phyloP scores from a whole-genome alignment of 1,284 basidiomycete genomes.

The Phellinidium pouzarii region DNA sequence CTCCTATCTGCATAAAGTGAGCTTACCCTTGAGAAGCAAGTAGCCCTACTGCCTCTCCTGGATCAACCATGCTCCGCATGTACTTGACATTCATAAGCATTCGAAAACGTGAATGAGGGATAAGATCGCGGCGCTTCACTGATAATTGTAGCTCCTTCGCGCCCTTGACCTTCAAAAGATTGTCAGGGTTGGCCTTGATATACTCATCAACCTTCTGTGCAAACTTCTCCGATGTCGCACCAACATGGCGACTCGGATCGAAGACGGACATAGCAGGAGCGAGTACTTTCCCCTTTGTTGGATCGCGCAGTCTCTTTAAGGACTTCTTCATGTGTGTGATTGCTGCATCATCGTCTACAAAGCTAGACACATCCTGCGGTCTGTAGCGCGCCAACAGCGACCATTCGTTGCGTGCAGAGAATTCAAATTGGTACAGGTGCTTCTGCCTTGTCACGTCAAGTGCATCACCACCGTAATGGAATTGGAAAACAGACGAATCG shows the following conservation, averaged over 20 bases:
- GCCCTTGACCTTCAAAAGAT: slow-evolving; percentile 62
- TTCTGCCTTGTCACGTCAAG: slow-evolving; percentile 96
- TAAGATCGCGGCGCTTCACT: slow-evolving; percentile 43
- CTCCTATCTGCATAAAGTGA: slow-evolving; percentile 7
- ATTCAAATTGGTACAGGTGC: slow-evolving; percentile 89
- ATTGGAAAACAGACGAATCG: slow-evolving; percentile 92
- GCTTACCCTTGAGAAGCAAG: slow-evolving; percentile 95
- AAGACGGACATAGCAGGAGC: slow-evolving; percentile 75
- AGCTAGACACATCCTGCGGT: slow-evolving; percentile 53
- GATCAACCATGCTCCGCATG: slow-evolving; percentile 90
- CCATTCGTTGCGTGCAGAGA: slow-evolving; percentile 82
- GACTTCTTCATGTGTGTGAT: slow-evolving; percentile 84
- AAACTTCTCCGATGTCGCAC: slow-evolving; percentile 91
- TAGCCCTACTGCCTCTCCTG: slow-evolving; percentile 95
- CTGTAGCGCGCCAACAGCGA: slow-evolving; percentile 75
- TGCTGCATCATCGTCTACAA: slow-evolving; percentile 68
- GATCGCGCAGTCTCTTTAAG: slow-evolving; percentile 61
- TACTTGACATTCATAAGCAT: slow-evolving; percentile 86
- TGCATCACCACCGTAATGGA: slow-evolving; percentile 95
- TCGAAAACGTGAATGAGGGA: slow-evolving; percentile 62
- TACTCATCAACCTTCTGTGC: slow-evolving; percentile 80
- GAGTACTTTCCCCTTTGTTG: slow-evolving; percentile 46
- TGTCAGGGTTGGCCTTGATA: slow-evolving; percentile 71
- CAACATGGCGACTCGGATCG: slow-evolving; percentile 77
- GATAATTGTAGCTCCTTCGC: slow-evolving; percentile 31